These are phyloP conservation scores for Schwanniomyces yamadae DNA, from an alignment of 805 yeast species.

Conservation along the genomic window DNA sequence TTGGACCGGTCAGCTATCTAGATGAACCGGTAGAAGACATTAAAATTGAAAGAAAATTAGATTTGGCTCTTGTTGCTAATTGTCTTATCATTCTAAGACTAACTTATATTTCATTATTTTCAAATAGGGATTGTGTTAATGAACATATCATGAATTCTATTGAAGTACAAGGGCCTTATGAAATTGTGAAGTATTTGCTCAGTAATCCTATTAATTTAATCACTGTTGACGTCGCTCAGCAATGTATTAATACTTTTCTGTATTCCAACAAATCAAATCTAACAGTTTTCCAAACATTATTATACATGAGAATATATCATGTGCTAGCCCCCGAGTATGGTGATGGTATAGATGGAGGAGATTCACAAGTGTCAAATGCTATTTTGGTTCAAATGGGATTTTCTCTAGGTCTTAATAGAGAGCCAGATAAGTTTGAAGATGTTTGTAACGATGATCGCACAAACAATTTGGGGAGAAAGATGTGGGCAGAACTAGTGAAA, in stretches of 20 bases:
- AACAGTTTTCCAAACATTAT: conserved; percentile 49
- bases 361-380: conserved; percentile 50
- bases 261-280: conserved; percentile 32
- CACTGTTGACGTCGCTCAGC: conserved; percentile 21
- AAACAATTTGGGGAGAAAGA: conserved; percentile 20
- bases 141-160: conserved; percentile 16
- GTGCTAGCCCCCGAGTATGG: conserved; percentile 47
- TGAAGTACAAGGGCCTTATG: conserved; percentile 11
- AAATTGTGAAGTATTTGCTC: conserved; percentile 18
- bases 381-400: conserved; percentile 60
- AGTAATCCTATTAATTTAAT: conserved; percentile 19
- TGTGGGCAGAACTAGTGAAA: conserved; percentile 20
- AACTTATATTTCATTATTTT: conserved; percentile 24
- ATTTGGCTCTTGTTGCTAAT: conserved; percentile 24
- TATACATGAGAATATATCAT: conserved; percentile 48
- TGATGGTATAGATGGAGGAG: conserved; percentile 54
- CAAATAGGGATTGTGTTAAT: conserved; percentile 23
- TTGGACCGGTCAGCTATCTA: conserved; percentile 21
- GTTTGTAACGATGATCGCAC: conserved; percentile 15
- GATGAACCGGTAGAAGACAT: conserved; percentile 17
- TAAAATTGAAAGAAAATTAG: conserved; percentile 20
- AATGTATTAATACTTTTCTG: conserved; percentile 24
- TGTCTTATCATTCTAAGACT: conserved; percentile 25
- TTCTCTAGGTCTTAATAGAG: conserved; percentile 61
- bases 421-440: conserved; percentile 45